A percentile compares a stretch with the other conserved stretches of the same genome.
phyloP scores from a whole-genome alignment of 257 asterid species.

The Cruciata laevipes region DNA sequence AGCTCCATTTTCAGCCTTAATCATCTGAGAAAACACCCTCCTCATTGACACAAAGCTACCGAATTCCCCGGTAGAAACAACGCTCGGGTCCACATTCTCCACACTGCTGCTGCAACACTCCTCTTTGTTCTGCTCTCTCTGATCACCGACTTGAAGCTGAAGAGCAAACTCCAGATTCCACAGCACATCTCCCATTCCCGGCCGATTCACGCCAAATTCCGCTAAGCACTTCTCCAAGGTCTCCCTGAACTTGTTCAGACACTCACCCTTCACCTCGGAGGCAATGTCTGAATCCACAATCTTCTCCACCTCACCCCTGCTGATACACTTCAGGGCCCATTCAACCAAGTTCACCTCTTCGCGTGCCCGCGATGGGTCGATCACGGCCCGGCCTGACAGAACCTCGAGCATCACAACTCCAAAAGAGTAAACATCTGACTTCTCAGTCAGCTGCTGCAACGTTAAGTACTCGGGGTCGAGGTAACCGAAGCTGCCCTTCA shows the following conservation, averaged over 20 bases:
- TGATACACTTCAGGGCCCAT: conserved; percentile 21
- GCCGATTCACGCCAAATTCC: conserved; percentile 26
- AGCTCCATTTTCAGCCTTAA: conserved; percentile 22
- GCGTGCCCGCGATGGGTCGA: conserved; percentile 30
- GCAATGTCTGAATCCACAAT: conserved; percentile 24
- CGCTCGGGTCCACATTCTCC: conserved; percentile 3
- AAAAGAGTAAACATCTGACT: conserved; percentile 41
- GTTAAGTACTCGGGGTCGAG: conserved; percentile 39
- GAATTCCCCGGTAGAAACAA: conserved; percentile 12
- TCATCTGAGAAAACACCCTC: conserved; percentile 35
- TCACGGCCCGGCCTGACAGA: conserved; percentile 38
- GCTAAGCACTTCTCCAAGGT: conserved; percentile 38
- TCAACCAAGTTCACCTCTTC: conserved; percentile 32
- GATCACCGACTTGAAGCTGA: conserved; percentile 22
- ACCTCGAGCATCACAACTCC: conserved; percentile 40
- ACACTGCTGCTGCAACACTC: neutral
- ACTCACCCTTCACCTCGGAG: conserved; percentile 21
- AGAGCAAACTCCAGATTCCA: conserved; percentile 41
- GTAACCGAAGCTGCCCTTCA: conserved; percentile 40
- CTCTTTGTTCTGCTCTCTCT: conserved; percentile 7
- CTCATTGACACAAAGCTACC: conserved; percentile 36
- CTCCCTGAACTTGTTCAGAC: conserved; percentile 24
- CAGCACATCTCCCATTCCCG: conserved; percentile 38
- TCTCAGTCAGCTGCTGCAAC: conserved; percentile 31
- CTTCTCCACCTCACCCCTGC: conserved; percentile 15